Base-by-base conservation (phyloP, 306 rosid species). In the Castanea mollissima region DNA sequence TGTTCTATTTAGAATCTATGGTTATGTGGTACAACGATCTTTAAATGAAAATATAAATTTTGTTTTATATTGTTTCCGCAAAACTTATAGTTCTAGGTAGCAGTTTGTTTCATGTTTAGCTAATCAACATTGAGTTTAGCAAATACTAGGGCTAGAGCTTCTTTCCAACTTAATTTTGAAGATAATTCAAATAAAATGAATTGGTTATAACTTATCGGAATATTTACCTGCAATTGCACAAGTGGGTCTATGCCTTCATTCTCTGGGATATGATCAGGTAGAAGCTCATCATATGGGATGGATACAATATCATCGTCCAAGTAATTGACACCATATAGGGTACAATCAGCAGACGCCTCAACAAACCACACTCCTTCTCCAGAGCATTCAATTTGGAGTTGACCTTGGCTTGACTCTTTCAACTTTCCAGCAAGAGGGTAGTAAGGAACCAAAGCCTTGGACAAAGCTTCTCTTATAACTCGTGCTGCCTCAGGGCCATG, bases 371-470 rank as follows among this genome's bases (percentile, higher is more conserved):
- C 88, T 0, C 98, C 97, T 12, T 88, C 87, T 11, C 88, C 89
- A 0, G 87, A 76, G 69, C 98, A 91, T 35, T 91, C 79, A 3
- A 93, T 70, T 38, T 86, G 89, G 69, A 88, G 87, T 34, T 71
- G 46, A 32, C 76, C 71, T 12, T 38, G 71, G 46, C 56, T 15
- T 2, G 87, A 57, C 19, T 87, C 83, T 55, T 2, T 69, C 8
- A 91, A 86, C 13, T 90, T 71, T 55, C 98, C 97, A 0, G 95
- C 95, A 10, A 93, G 89, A 74, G 98, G 98, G 85, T 90, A 90
- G 80, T 90, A 93, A 0, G 86, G 89, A 78, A 91, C 93, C 44
- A 93, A 74, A 25, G 95, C 98, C 32, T 27, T 80, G 2, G 97
- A 90, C 78, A 91, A 73, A 0, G 93, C 98, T 55, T 87, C 78